A percentile compares a stretch with the other conserved stretches of the same genome.
Conservation (phyloP, 805 yeast species). For the Saccharomycopsis oosterbeekiorum region DNA sequence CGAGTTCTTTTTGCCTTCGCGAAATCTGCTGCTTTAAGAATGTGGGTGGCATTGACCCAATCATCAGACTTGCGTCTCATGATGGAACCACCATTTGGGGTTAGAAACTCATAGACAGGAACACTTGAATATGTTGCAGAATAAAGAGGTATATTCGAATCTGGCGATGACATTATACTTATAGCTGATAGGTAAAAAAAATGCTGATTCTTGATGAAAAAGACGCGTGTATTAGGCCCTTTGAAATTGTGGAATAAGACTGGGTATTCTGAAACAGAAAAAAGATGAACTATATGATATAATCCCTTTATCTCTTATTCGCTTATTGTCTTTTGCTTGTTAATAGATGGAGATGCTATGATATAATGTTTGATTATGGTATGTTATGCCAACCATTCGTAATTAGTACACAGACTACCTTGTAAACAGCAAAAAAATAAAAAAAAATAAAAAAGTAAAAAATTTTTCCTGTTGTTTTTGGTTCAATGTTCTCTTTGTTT, state of each 20-base stretch:
- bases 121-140: constrained; percentile 75
- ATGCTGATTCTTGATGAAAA: background rate
- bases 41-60: constrained; percentile 93
- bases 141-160: constrained; percentile 30
- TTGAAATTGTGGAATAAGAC: background rate
- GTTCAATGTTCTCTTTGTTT: background rate
- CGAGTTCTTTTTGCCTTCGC: constrained; percentile 92
- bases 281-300: too few relatives aligned
- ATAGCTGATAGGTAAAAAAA: background rate
- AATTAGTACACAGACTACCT: background rate
- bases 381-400: background rate
- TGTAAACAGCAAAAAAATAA: background rate
- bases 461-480: background rate
- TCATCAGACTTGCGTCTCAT: constrained; percentile 71
- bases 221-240: background rate
- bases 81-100: constrained; percentile 52
- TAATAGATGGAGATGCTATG: background rate
- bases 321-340: background rate
- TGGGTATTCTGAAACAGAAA: background rate
- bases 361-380: background rate
- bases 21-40: constrained; percentile 83
- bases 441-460: background rate
- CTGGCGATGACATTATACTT: background rate
- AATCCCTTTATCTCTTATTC: background rate
- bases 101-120: constrained; percentile 70